Conservation (phyloP, 1,139 yeast species). For the Pichia sp. region DNA sequence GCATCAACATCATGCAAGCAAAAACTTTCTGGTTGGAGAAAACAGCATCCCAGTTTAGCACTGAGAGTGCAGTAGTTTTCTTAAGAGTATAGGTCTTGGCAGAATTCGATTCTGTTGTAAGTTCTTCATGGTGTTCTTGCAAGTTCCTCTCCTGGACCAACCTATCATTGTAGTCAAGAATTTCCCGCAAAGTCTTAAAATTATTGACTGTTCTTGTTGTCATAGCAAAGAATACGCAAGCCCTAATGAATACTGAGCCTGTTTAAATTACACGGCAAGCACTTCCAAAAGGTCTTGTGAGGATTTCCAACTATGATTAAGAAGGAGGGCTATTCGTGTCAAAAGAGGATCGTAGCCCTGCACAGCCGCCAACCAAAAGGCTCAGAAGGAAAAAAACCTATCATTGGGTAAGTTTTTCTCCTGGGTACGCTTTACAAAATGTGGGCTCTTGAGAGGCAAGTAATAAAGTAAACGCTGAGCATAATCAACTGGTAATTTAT, state of each 20-base stretch:
- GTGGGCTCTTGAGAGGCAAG: too few species aligned
- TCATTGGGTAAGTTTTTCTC: too few species aligned
- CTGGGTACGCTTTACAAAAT: too few species aligned
- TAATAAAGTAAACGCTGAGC: too few species aligned
- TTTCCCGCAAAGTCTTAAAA: conserved; percentile 15
- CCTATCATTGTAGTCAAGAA: conserved; percentile 16
- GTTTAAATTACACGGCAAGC: background rate
- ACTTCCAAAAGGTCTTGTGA: background rate
- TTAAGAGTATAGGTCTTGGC: conserved; percentile 18
- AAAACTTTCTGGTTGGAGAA: conserved; percentile 29
- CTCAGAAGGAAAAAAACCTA: background rate
- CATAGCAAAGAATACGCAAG: conserved; percentile 12
- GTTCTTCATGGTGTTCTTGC: background rate
- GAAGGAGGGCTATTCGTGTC: background rate
- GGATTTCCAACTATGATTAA: background rate
- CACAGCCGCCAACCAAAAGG: background rate
- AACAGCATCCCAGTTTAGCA: conserved; percentile 33
- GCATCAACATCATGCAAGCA: conserved; percentile 31
- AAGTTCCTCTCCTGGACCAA: background rate
- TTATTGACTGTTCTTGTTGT: conserved; percentile 15
- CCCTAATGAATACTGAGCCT: background rate
- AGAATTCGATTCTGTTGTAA: background rate
- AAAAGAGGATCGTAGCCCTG: background rate
- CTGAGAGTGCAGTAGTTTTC: conserved; percentile 18
- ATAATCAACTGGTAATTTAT: too few species aligned